Base-by-base conservation (phyloP, 441 rosid species). In the Mallotus repandus region DNA sequence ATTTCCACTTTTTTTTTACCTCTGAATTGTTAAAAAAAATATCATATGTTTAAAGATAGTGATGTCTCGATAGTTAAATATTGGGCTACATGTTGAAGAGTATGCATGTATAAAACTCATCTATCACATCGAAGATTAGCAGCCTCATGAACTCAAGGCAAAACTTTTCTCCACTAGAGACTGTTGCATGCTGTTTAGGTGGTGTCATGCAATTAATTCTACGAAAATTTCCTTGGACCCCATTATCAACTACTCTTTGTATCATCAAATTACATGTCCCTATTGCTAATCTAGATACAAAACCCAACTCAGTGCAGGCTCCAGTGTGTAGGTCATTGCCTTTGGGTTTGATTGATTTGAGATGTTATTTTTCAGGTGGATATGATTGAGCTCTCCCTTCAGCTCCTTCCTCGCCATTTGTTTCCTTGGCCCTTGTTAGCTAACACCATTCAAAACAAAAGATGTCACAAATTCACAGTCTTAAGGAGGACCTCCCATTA, bases 41-140 rank as follows among this genome's bases (percentile, higher is more conserved):
- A n/a, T n/a, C n/a, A n/a, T n/a, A n/a, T n/a, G 29, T 25, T 25
- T 25, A 25, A 25, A 25, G 29, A 25, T 35, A 35, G 41, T 35
- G 41, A 5, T 35, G 41, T 5, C 41, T 5, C 2, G 3, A 3
- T 35, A 35, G 41, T 35, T 35, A 0, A 1, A 1, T 35, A 35
- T 35, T 35, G 41, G 41, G 41, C 29, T 25, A 1, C 29, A 35
- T 35, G 41, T 3, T 35, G 41, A 35, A 35, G 41, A 35, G 0
- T 35, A 35, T 3, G 3, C 41, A 35, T 35, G 3, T 35, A 35
- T 35, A 5, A 35, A 35, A 3, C 41, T 35, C 41, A 35, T 35
- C 41, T 50, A 50, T 38, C 66, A 35, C 48, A 62, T 62, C 66
- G 35, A n/a, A 38, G 11, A 62, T 62, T 38, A 49, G 66, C 49